Conservation (phyloP, 192 early-diverging fungal genomes). For the Gryganskiella cystojenkinii region DNA sequence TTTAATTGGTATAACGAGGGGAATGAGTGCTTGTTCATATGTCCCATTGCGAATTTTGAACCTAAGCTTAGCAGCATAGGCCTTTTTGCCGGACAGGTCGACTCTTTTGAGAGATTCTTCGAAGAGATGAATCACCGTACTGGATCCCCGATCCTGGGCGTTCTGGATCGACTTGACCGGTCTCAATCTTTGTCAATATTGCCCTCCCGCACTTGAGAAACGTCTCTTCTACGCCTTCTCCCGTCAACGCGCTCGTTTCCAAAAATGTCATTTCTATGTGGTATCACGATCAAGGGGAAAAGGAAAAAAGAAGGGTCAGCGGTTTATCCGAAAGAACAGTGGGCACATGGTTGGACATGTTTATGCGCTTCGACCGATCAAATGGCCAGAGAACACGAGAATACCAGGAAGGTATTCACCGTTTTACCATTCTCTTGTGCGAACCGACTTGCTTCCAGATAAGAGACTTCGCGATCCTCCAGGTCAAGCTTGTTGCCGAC, state of each 20-base stretch:
- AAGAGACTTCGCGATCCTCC: conserved; percentile 64
- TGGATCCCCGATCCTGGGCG: conserved; percentile 63
- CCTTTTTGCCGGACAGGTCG: conserved; percentile 55
- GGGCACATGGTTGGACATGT: no score
- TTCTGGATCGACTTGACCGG: conserved; percentile 66
- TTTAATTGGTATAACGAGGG: no score
- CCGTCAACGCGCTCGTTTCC: conserved; percentile 68
- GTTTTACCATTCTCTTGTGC: conserved; percentile 62
- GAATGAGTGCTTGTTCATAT: no score
- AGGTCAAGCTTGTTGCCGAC: conserved; percentile 78
- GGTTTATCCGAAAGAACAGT: no score
- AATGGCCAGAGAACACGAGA: not conserved
- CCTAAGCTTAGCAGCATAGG: conserved; percentile 60
- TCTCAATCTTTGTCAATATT: conserved; percentile 65
- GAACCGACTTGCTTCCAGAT: conserved; percentile 63
- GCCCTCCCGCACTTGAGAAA: conserved; percentile 64
- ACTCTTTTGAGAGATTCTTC: conserved; percentile 63
- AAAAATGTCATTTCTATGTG: conserved; percentile 66
- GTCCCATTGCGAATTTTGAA: no score
- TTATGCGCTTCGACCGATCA: no score
- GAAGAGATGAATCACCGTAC: conserved; percentile 62
- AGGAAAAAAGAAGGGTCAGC: conserved; percentile 1
- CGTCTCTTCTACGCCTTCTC: conserved; percentile 66
- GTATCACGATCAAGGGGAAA: not conserved
- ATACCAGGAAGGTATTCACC: not conserved